Conservation (phyloP, 2,329 filamentous ascomycete genomes). For the Sporothrix globosa region DNA sequence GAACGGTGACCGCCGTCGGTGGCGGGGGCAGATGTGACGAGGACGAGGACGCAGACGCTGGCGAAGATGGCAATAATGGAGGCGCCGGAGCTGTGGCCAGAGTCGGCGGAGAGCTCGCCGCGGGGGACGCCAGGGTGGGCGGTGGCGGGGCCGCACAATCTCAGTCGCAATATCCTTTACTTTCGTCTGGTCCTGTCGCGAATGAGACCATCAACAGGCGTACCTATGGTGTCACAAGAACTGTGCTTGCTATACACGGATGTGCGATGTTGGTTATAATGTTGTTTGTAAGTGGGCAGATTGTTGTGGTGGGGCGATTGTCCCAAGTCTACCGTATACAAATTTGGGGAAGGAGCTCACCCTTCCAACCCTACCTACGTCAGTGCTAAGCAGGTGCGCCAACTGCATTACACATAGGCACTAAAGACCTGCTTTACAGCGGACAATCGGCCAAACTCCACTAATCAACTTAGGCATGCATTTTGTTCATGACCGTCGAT, state of each 20-base stretch:
- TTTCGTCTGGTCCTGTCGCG: neutral
- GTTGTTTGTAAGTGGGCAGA: conserved; percentile 22
- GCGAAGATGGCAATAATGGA: neutral
- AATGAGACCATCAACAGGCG: neutral
- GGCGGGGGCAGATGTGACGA: neutral
- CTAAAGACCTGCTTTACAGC: too few species aligned
- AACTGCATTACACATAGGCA: too few species aligned
- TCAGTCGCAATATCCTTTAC: neutral
- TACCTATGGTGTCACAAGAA: neutral
- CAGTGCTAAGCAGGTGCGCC: too few species aligned
- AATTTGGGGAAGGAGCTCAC: neutral
- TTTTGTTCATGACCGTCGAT: too few species aligned
- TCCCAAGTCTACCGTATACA: neutral
- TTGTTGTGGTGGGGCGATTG: conserved; percentile 12
- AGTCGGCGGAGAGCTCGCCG: conserved; percentile 2
- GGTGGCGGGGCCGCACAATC: neutral
- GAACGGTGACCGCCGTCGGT: conserved; percentile 25
- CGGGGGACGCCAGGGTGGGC: conserved; percentile 16
- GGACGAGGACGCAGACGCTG: neutral
- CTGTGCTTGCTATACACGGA: neutral
- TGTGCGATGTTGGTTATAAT: neutral
- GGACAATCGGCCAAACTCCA: too few species aligned
- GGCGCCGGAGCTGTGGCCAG: neutral
- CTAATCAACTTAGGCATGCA: neutral
- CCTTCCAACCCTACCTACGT: neutral